A percentile compares a stretch with the other conserved stretches of the same genome.
These are phyloP conservation scores for Podosphaera aphanis DNA, from an alignment of 2,329 filamentous ascomycete species.

Conservation along the genomic window DNA sequence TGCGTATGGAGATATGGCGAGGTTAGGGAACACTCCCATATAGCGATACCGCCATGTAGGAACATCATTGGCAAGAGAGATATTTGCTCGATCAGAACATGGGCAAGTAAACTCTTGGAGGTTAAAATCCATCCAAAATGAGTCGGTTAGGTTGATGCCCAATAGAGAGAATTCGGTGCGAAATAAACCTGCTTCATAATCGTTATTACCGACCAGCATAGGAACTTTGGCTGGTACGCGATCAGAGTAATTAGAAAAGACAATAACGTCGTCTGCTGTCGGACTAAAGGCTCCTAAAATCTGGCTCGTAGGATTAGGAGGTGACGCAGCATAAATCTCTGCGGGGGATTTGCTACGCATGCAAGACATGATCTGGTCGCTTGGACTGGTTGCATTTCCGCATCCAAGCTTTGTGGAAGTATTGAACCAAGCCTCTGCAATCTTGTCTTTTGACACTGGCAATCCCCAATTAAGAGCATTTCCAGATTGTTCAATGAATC, in stretches of 20 bases:
- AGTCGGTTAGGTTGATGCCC: constrained; percentile 7
- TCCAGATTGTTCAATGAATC: constrained; percentile 16
- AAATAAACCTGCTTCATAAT: constrained; percentile 17
- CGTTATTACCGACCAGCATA: constrained; percentile 15
- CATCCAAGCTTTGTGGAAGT: constrained; percentile 12
- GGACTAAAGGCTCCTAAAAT: constrained; percentile 11
- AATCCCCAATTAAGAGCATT: constrained; percentile 12
- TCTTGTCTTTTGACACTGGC: constrained; percentile 6
- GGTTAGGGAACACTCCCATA: constrained; percentile 18
- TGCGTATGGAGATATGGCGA: constrained; percentile 12
- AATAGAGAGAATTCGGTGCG: constrained; percentile 8
- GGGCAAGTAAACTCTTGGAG: constrained; percentile 17
- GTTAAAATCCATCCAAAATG: constrained; percentile 13
- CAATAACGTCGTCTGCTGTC: constrained; percentile 11
- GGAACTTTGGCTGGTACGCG: constrained; percentile 10
- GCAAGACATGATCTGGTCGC: constrained; percentile 9
- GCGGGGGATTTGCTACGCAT: constrained; percentile 9
- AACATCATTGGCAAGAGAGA: constrained; percentile 8
- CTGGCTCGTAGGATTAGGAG: constrained; percentile 1
- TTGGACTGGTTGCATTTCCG: constrained; percentile 9
- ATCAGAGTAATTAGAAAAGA: constrained; percentile 13
- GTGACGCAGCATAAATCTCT: constrained; percentile 8
- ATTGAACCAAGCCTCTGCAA: constrained; percentile 10
- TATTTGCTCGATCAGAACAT: constrained; percentile 11
- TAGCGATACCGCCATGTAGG: constrained; percentile 20